Conservation (phyloP, 345 rosid species). For the Murraya paniculata region DNA sequence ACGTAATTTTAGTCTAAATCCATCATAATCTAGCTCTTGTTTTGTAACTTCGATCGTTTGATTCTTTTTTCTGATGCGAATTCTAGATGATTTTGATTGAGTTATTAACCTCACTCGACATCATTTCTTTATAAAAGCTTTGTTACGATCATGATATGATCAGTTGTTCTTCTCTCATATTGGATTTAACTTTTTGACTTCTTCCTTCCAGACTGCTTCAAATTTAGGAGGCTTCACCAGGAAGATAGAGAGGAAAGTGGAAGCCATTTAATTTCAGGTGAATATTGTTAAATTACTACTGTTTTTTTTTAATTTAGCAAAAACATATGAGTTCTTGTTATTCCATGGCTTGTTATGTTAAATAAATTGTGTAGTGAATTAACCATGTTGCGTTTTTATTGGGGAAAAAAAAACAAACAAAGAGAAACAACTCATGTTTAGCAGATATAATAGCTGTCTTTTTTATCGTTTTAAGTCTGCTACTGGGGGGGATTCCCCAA, state of each 20-base stretch:
- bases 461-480: conserved; percentile 24
- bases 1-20: background rate
- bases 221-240: conserved; percentile 14
- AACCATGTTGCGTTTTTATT: conserved; percentile 8
- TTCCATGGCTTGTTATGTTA: background rate
- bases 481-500: conserved; percentile 29
- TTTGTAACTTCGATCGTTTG: background rate
- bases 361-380: conserved; percentile 11
- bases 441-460: conserved; percentile 37
- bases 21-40: background rate
- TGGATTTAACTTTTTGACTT: background rate
- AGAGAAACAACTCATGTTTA: conserved; percentile 39
- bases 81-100: background rate
- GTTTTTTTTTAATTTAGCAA: background rate
- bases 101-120: background rate
- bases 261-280: conserved; percentile 23
- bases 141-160: conserved; percentile 4
- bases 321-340: background rate
- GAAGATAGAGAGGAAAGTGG: conserved; percentile 24
- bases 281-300: background rate
- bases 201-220: conserved; percentile 15
- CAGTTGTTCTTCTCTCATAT: background rate
- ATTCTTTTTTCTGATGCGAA: background rate
- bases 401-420: conserved; percentile 28
- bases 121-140: background rate